Base-by-base conservation (phyloP, 139 green algal genomes). In the Picochlorum costavermella region DNA sequence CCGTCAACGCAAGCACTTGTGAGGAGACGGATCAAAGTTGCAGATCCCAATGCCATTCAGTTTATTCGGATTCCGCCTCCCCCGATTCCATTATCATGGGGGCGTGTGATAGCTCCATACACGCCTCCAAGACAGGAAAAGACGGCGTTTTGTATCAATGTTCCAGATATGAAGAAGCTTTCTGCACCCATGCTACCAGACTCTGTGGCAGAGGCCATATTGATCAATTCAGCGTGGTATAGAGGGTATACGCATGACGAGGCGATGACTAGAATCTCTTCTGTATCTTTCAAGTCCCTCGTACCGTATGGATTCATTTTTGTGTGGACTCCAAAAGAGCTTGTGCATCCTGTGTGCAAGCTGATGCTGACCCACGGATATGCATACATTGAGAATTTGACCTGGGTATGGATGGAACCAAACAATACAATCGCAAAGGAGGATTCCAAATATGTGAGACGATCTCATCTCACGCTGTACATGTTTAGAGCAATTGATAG, bases 341-440 rank as follows among this genome's bases (percentile, higher is more conserved):
- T 80, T 37, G 49, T 91, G 2, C 65, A 78, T 36, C 11, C 25
- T 33, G 58, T 87, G 5, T 76, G 73, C 59, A 50, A 63, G n/a
- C 65, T 78, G 50, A 84, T 86, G 78, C 68, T 66, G 8, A 59
- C 51, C 26, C 83, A 73, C 75, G 81, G 85, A 10, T 95, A 78
- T 67, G 56, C 55, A 17, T 96, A 96, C 65, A 79, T 96, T 6
- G 90, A 96, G 69, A 96, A 95, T 80, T 77, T 96, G 68, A 95
- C 86, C 1, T 96, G 90, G 90, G 88, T 96, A 49, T 78, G 80
- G 48, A 66, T 92, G 59, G 29, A 50, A 6, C 68, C 83, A 43
- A 87, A 83, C 72, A 85, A 95, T 83, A 66, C 26, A 28, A 71
- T 96, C 3, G 26, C 84, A 31, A 17, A 25, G 10, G 50, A 72